Evolutionary conservation across 768 basidiomycete species (phyloP), one percentile per base, ranked within the genome.

Genomic region (Goffeauzyma gilvescens): DNA sequence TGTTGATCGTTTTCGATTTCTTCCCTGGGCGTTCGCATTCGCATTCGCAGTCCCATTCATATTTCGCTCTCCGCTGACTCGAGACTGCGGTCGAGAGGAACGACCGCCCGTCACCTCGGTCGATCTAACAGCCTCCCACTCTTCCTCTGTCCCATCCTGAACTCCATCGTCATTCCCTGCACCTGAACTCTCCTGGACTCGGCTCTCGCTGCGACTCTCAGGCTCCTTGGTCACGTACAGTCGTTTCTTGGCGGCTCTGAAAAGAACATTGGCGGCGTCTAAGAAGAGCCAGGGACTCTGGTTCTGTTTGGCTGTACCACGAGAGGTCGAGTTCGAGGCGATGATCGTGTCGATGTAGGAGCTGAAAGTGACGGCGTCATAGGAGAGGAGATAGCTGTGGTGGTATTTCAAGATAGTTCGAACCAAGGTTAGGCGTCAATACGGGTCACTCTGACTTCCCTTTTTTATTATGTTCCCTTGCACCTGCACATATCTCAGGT

Each of bases 321-420:
- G 63, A 0, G 62, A 55, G 2, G 65, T 65, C 0, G 73, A 66
- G 50, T 74, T 74, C 14, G 79, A 75, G 1, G 73, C 75, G 30
- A 80, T 71, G 39, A 96, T 71, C 2, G 81, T 81, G 61, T 96
- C 89, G 32, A 95, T 74, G 63, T 87, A 93, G 0, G 76, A 76
- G 46, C 89, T 79, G 60, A 93, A 95, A 22, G 81, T 78, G 17
- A 95, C 72, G 4, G 85, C 71, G 55, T 96, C 89, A 55, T 93
- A 90, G 2, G 80, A 77, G 31, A 98, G 67, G 9, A 95, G 73
- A 60, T 83, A 89, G 34, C 80, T 84, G 50, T 4, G 37, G 32
- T 6, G 15, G 25, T 14, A 22, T 25, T 38, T n/a, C n/a, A n/a
- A n/a, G n/a, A n/a, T 36, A 50, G 45, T 36, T 20, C 9, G 5